These are phyloP conservation scores for Solanum commersonii DNA, from an alignment of 257 asterid species.

Conservation along the genomic window DNA sequence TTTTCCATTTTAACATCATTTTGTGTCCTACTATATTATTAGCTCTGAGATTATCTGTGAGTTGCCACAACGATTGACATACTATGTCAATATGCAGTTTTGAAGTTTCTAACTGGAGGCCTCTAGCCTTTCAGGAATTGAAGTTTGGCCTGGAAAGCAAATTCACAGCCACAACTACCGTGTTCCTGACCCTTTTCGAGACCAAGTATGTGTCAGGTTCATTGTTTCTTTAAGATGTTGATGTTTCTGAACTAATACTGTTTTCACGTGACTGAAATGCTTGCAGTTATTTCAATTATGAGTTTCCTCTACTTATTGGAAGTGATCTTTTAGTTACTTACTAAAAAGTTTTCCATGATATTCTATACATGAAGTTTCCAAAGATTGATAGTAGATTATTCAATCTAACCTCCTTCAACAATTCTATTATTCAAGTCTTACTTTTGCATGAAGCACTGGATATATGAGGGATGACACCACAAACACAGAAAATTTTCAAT, in stretches of 20 bases:
- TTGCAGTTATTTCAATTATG: neutral
- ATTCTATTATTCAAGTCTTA: neutral
- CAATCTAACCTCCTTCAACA: neutral
- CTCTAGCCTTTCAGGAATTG: slow-evolving; percentile 45
- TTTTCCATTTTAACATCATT: neutral
- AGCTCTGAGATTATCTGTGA: neutral
- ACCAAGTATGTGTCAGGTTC: slow-evolving; percentile 65
- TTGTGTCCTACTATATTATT: neutral
- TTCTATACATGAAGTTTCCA: neutral
- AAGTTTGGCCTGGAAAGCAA: slow-evolving; percentile 89
- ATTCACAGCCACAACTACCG: slow-evolving; percentile 97
- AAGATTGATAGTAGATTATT: neutral
- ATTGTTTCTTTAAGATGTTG: slow-evolving; percentile 1
- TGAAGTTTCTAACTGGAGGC: neutral
- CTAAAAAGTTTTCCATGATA: neutral
- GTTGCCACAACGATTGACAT: neutral
- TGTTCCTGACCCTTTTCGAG: slow-evolving; percentile 61
- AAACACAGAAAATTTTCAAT: neutral
- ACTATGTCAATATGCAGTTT: neutral
- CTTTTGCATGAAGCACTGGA: neutral
- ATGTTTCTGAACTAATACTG: neutral
- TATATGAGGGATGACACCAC: neutral
- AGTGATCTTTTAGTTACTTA: neutral
- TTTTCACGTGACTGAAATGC: neutral
- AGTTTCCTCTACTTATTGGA: neutral